Evolutionary conservation across 345 rosid genomes (phyloP), one percentile per base, ranked within the genome.

Genomic region (Rhodamnia rubescens): DNA sequence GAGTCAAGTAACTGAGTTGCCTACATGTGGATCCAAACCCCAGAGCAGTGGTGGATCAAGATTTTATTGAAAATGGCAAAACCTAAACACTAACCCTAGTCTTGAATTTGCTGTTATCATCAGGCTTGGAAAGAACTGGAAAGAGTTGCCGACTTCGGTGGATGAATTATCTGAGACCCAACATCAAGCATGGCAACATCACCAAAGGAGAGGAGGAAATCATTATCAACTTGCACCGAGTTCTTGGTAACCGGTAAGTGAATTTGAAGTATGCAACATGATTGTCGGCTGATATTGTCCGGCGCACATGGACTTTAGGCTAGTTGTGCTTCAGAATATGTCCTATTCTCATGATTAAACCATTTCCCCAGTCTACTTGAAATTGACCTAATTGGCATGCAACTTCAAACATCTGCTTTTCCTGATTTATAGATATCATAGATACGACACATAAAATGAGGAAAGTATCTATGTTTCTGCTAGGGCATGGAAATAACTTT

Each of bases 141-240:
- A 87, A 87, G 82, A 87, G 87, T 74, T 87, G 89, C 74, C 82
- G 89, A 52, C 89, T 87, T 82, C 89, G 89, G 54, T 87, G 89
- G 89, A 69, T 87, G 89, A 87, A 87, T 49, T 87, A 87, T 55
- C 47, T 87, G 32, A 64, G 85, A 75, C 89, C 89, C 53, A 87
- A 87, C 59, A 53, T 87, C 24, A 81, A 61, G 74, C 85, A 74
- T n/a, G 89, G 85, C 26, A 74, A 85, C 83, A 24, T 87, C 82
- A 64, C 87, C 36, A 27, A 82, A 42, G 85, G 74, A 50, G 89
- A 87, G 61, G 89, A 85, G 29, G 85, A 85, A 47, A 47, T 56
- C 82, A 87, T 85, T 58, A 61, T 85, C 53, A 49, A 49, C n/a
- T 26, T 14, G 85, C 89, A 85, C 12, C 69, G 47, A 69, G 13